phyloP scores from a whole-genome alignment of 805 yeast species.

The Cephaloascus albidus region DNA sequence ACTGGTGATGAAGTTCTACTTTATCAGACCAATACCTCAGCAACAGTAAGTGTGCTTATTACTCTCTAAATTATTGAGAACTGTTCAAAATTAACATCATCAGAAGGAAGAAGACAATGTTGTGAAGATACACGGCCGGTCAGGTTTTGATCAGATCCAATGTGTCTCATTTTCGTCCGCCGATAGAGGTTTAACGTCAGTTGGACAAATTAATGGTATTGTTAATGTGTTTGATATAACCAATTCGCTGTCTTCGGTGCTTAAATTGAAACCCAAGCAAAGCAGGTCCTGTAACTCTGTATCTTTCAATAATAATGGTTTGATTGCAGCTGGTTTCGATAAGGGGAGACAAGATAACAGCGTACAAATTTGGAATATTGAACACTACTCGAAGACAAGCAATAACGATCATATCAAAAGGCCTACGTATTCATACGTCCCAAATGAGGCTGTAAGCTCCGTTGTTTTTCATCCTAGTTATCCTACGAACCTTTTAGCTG shows the following conservation, averaged over 20 bases:
- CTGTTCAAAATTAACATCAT: slow-evolving; percentile 8
- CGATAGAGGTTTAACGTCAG: slow-evolving; percentile 53
- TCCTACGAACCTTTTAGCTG: slow-evolving; percentile 48
- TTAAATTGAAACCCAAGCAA: slow-evolving; percentile 50
- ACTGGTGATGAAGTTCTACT: slow-evolving; percentile 72
- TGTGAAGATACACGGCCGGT: slow-evolving; percentile 38
- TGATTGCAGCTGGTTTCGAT: slow-evolving; percentile 74
- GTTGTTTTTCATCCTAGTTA: slow-evolving; percentile 57
- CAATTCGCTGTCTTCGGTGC: slow-evolving; percentile 19
- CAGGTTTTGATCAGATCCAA: slow-evolving; percentile 61
- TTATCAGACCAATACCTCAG: slow-evolving; percentile 40
- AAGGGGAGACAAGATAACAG: slow-evolving; percentile 70
- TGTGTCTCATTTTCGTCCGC: slow-evolving; percentile 54
- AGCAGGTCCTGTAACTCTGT: slow-evolving; percentile 68
- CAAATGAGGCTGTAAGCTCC: slow-evolving; percentile 69
- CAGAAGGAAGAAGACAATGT: slow-evolving; percentile 47
- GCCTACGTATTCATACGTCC: slow-evolving; percentile 48
- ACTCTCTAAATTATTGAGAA: not conserved
- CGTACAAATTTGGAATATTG: slow-evolving; percentile 72
- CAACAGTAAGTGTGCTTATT: slow-evolving; percentile 9
- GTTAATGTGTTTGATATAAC: slow-evolving; percentile 55
- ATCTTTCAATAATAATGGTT: slow-evolving; percentile 54
- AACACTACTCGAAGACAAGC: slow-evolving; percentile 40
- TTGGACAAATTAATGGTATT: slow-evolving; percentile 67
- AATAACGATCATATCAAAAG: slow-evolving; percentile 40